A percentile compares a stretch with the other conserved stretches of the same genome.
These are phyloP conservation scores for Microcos paniculata DNA, from an alignment of 345 rosid species.

Conservation along the genomic window DNA sequence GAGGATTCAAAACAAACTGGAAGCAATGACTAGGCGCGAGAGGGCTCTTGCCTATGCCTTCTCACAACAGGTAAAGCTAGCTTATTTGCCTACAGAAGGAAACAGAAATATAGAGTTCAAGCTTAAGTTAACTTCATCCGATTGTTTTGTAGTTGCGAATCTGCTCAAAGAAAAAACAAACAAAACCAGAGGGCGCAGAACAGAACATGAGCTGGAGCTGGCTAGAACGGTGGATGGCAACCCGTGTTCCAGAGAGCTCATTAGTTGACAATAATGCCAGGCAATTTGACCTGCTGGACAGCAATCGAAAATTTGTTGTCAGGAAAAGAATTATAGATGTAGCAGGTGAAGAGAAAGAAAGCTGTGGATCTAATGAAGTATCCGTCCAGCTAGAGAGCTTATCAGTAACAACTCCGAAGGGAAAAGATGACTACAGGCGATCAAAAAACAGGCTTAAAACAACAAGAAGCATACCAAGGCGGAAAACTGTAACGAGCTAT, in stretches of 20 bases:
- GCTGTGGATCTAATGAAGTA: conserved; percentile 84
- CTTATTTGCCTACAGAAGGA: background rate
- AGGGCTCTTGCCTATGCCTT: conserved; percentile 90
- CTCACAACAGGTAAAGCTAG: conserved; percentile 73
- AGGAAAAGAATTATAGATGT: conserved; percentile 35
- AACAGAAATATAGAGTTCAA: background rate
- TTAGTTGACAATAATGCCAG: conserved; percentile 24
- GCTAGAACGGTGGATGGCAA: conserved; percentile 95
- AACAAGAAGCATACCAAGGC: conserved; percentile 39
- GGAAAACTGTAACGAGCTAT: conserved; percentile 53
- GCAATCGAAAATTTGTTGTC: conserved; percentile 23
- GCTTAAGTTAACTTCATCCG: background rate
- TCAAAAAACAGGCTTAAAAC: conserved; percentile 31
- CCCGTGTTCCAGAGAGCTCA: conserved; percentile 57
- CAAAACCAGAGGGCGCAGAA: conserved; percentile 36
- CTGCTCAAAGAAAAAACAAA: conserved; percentile 65
- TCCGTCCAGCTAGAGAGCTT: conserved; percentile 48
- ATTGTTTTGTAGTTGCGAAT: conserved; percentile 49
- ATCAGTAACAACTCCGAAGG: conserved; percentile 25
- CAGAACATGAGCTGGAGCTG: conserved; percentile 72
- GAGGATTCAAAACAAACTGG: conserved; percentile 67
- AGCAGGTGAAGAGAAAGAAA: conserved; percentile 70
- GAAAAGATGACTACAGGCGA: conserved; percentile 25
- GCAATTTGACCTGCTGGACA: conserved; percentile 27
- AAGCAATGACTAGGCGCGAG: conserved; percentile 75